phyloP scores from a whole-genome alignment of 179 eudicot species.

The Beta macrorhiza region DNA sequence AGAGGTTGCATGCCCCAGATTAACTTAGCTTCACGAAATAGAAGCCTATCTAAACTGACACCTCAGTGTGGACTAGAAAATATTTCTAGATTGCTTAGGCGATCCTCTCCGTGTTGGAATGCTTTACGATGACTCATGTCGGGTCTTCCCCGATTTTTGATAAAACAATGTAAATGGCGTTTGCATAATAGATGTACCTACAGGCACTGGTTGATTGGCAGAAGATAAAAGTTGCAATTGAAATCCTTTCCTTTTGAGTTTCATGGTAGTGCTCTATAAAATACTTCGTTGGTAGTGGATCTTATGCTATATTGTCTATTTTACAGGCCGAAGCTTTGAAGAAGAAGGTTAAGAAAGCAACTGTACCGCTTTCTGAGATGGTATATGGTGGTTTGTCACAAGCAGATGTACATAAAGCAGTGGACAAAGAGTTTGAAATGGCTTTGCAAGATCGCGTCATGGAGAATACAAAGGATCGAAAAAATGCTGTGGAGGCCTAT shows the following conservation, averaged over 20 bases:
- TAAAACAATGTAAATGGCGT: background rate
- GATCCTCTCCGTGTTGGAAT: no score
- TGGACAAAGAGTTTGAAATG: conserved; percentile 31
- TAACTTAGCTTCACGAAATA: no score
- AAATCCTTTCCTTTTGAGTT: background rate
- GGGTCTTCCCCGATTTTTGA: background rate
- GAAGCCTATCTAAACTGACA: no score
- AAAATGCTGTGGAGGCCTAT: conserved; percentile 94
- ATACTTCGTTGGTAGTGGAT: background rate
- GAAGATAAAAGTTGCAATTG: no score
- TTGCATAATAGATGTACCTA: background rate
- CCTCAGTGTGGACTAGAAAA: no score
- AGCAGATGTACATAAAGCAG: conserved; percentile 71
- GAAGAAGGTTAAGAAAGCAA: conserved; percentile 77
- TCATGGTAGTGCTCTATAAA: background rate
- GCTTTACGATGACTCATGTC: background rate
- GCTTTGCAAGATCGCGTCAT: conserved; percentile 85
- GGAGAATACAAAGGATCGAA: conserved; percentile 92
- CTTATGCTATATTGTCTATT: background rate
- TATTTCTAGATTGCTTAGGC: no score
- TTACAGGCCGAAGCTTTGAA: conserved; percentile 69
- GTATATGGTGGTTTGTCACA: conserved; percentile 63
- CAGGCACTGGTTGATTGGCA: background rate
- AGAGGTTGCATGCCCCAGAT: no score
- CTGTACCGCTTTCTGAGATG: conserved; percentile 61